Evolutionary conservation across 352 stramenopile genomes (phyloP).

Genomic region (Pythium aristosporum): DNA sequence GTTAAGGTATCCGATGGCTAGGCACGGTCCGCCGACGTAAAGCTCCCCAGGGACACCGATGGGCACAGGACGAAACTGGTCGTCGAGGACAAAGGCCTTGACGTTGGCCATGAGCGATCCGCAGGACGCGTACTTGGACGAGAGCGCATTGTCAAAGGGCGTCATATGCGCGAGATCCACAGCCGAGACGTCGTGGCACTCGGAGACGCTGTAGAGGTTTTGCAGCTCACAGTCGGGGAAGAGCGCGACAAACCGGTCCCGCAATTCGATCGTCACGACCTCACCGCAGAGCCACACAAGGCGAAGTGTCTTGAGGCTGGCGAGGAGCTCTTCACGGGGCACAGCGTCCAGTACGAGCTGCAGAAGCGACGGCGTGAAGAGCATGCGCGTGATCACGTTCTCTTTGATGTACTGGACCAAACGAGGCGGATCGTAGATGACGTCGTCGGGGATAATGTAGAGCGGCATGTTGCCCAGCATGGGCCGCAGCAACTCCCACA

Average conservation of each 20-base stretch:
- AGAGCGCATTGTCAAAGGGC: conserved; percentile 67
- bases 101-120: conserved; percentile 87
- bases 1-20: conserved; percentile 87
- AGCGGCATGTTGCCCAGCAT: conserved; percentile 88
- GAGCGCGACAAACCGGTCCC: conserved; percentile 80
- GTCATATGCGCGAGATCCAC: conserved; percentile 77
- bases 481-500: conserved; percentile 92
- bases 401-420: conserved; percentile 78
- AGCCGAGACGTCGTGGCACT: conserved; percentile 92
- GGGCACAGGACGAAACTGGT: conserved; percentile 57
- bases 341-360: conserved; percentile 85
- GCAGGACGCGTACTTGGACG: conserved; percentile 87
- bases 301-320: conserved; percentile 67
- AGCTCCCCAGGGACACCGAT: conserved; percentile 75
- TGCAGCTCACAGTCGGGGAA: conserved; percentile 85
- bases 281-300: conserved; percentile 93
- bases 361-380: conserved; percentile 93
- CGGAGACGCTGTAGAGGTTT: conserved; percentile 93
- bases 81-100: conserved; percentile 74
- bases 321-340: conserved; percentile 47
- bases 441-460: conserved; percentile 91
- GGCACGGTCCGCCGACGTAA: conserved; percentile 84
- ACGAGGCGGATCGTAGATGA: conserved; percentile 88
- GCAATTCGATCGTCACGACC: conserved; percentile 90
- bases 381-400: conserved; percentile 86